Conservation (phyloP, 2,329 filamentous ascomycete genomes). For the Penicillium sp. region DNA sequence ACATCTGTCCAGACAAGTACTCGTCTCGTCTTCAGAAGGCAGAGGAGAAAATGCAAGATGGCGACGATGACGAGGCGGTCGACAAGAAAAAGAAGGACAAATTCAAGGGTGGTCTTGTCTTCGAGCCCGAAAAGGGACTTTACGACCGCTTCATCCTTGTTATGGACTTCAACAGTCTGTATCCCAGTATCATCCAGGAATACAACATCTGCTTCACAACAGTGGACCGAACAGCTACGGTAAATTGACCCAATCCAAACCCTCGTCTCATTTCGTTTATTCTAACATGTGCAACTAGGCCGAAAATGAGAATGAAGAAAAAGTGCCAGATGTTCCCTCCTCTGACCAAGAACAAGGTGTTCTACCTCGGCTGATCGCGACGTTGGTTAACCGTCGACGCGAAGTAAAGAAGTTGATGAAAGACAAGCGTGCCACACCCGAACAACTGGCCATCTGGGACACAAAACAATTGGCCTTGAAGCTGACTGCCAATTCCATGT, state of each 20-base stretch:
- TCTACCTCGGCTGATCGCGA: constrained; percentile 85
- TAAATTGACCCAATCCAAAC: constrained; percentile 46
- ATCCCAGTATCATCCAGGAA: constrained; percentile 98
- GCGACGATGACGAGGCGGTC: constrained; percentile 63
- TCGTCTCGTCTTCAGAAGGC: constrained; percentile 71
- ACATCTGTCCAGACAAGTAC: constrained; percentile 95
- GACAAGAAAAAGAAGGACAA: constrained; percentile 98
- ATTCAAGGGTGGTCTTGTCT: constrained; percentile 96
- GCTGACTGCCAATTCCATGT: constrained; percentile 99
- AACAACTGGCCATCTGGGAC: constrained; percentile 92
- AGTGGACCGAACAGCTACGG: constrained; percentile 72
- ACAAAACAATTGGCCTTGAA: constrained; percentile 97
- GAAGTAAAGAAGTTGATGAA: constrained; percentile 98
- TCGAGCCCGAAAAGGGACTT: constrained; percentile 94
- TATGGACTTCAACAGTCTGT: constrained; percentile 99
- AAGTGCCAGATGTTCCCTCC: constrained; percentile 79
- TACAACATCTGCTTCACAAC: constrained; percentile 99
- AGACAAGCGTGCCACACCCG: constrained; percentile 77
- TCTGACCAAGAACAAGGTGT: constrained; percentile 76
- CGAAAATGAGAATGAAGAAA: constrained; percentile 75
- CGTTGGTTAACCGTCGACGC: constrained; percentile 80
- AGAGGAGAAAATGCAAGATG: constrained; percentile 68
- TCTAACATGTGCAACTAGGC: constrained; percentile 24
- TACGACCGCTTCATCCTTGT: constrained; percentile 98
- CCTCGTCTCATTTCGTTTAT: not conserved